A percentile compares a stretch with the other conserved stretches of the same genome.
phyloP scores from a whole-genome alignment of 305 asterid genomes.

The Nicotiana rustica region DNA sequence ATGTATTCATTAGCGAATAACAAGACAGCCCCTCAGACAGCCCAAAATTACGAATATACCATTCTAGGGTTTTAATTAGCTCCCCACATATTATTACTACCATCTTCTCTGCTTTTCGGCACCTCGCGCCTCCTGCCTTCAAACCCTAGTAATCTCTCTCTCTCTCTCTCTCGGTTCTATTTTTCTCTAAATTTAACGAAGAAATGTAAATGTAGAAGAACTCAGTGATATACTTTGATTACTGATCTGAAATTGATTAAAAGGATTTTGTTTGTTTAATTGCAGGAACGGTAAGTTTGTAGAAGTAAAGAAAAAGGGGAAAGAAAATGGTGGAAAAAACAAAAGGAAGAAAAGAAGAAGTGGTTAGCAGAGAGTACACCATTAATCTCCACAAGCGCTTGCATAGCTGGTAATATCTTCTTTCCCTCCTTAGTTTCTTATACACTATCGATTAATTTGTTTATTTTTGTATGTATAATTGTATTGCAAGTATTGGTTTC shows the following conservation, averaged over 20 bases:
- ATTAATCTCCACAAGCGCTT: slow-evolving; percentile 62
- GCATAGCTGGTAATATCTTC: slow-evolving; percentile 53
- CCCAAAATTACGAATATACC: too few relatives aligned
- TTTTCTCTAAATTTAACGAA: neutral
- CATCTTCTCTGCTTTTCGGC: neutral
- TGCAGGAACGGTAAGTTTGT: slow-evolving; percentile 39
- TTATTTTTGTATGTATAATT: too few relatives aligned
- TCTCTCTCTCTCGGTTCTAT: neutral
- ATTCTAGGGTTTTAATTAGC: too few relatives aligned
- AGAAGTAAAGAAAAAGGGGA: neutral
- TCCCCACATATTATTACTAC: too few relatives aligned
- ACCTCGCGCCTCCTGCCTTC: slow-evolving; percentile 11
- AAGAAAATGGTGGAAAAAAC: slow-evolving; percentile 52
- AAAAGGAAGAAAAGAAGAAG: slow-evolving; percentile 60
- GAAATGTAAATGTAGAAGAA: neutral
- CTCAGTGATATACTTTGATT: neutral
- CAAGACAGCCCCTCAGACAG: too few relatives aligned
- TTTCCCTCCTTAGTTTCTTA: neutral
- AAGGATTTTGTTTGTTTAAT: slow-evolving; percentile 11
- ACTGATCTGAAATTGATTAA: slow-evolving; percentile 6
- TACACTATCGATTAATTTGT: neutral
- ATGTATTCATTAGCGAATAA: too few relatives aligned
- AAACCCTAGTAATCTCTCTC: slow-evolving; percentile 36
- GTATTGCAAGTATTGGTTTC: too few relatives aligned
- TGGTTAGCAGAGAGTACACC: slow-evolving; percentile 60